phyloP scores from a whole-genome alignment of 805 yeast genomes.

The Yarrowia sp. region DNA sequence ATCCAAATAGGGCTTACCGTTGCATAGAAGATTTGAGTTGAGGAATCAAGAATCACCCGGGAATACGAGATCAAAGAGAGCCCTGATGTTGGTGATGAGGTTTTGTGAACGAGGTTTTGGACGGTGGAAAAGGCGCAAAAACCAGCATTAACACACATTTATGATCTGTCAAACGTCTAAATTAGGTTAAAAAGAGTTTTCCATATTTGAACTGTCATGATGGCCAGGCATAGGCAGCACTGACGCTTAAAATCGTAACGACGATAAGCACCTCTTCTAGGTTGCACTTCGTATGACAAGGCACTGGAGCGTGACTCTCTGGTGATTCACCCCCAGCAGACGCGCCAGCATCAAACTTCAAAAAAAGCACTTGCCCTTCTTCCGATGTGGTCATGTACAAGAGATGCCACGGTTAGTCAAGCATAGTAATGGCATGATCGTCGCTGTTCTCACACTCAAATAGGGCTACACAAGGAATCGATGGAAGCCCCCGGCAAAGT shows the following conservation, averaged over 20 bases:
- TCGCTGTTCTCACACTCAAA: background rate
- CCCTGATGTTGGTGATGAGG: background rate
- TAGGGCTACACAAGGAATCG: background rate
- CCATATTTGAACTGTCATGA: background rate
- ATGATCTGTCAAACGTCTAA: background rate
- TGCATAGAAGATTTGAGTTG: slow-evolving; percentile 18
- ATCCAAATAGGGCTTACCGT: slow-evolving; percentile 26
- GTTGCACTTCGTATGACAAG: background rate
- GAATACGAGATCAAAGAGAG: slow-evolving; percentile 12
- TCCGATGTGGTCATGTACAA: background rate
- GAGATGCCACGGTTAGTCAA: slow-evolving; percentile 20
- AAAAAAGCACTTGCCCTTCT: background rate
- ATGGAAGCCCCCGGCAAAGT: background rate
- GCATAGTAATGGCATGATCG: slow-evolving; percentile 12
- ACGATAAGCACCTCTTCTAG: slow-evolving; percentile 19
- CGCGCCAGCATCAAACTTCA: background rate
- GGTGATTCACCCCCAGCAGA: background rate
- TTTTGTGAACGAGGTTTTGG: no score
- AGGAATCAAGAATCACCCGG: slow-evolving; percentile 8
- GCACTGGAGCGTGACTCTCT: slow-evolving; percentile 17
- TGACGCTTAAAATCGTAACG: slow-evolving; percentile 10
- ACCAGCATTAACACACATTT: background rate
- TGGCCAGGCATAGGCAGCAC: background rate
- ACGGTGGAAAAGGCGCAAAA: no score
- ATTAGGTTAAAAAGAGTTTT: slow-evolving; percentile 13